A percentile compares a stretch with the other conserved stretches of the same genome.
These are phyloP conservation scores for Rhizoctonia solani DNA, from an alignment of 1,284 basidiomycete species.

Conservation along the genomic window DNA sequence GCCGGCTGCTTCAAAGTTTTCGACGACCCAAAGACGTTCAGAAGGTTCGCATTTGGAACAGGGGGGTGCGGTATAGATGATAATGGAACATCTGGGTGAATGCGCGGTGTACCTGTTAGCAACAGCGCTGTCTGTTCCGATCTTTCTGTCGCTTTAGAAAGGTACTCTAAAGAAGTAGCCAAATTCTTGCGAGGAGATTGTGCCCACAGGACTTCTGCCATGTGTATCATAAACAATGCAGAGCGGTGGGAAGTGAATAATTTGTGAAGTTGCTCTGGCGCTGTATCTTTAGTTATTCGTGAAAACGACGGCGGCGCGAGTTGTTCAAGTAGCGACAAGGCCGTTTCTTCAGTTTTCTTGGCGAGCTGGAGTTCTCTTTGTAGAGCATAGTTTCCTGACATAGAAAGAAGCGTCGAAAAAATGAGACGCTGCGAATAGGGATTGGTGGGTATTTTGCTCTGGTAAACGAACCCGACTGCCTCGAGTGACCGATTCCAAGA, in stretches of 20 bases:
- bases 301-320: constrained; percentile 53
- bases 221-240: constrained; percentile 72
- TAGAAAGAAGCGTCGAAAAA: constrained; percentile 65
- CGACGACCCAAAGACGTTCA: constrained; percentile 53
- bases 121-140: constrained; percentile 66
- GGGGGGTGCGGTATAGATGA: constrained; percentile 50
- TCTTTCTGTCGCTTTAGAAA: constrained; percentile 64
- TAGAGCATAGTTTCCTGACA: constrained; percentile 72
- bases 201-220: constrained; percentile 73
- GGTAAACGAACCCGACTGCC: constrained; percentile 9
- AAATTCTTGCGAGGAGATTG: constrained; percentile 44
- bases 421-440: constrained; percentile 71
- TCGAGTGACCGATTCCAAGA: constrained; percentile 42
- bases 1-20: constrained; percentile 60
- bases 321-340: constrained; percentile 69
- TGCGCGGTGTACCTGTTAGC: constrained; percentile 49
- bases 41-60: constrained; percentile 51
- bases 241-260: constrained; percentile 73
- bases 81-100: constrained; percentile 41
- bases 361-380: constrained; percentile 69
- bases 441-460: constrained; percentile 52
- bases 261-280: constrained; percentile 65
- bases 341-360: constrained; percentile 63
- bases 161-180: constrained; percentile 46
- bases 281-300: constrained; percentile 46